Base-by-base conservation (phyloP, 345 rosid genomes). In the Mangifera indica region DNA sequence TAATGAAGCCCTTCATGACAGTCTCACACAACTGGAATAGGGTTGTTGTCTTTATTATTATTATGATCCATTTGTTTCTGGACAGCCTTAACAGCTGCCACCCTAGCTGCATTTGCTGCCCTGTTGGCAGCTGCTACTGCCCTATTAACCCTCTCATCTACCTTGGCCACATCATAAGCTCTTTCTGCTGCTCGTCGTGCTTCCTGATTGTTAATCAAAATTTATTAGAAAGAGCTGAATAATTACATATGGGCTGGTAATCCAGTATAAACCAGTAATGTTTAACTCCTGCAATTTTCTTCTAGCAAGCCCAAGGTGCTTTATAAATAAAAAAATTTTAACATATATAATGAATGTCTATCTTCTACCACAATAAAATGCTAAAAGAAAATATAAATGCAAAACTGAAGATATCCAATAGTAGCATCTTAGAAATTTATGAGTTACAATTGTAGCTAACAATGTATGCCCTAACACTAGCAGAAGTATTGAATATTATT, bases 21-120 rank as follows among this genome's bases (percentile, higher is more conserved):
- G 10, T 46, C 8, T 37, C 64, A 87, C 84, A 82, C 82, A 10
- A 84, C 66, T 29, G 88, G 87, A 58, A 89, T 70, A 10, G 91
- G 85, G 70, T 84, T 79, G 76, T 73, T 79, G 56, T 87, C 96
- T 51, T 59, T 57, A 40, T 51, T 78, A 54, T 73, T 79, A 60
- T 29, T 29, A 29, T 73, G 89, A 72, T 82, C 87, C 78, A 89
- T 86, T 77, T 89, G 89, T 77, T 89, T 91, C 79, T 89, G 96
- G 25, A 83, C 93, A 44, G 98, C 97, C 87, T 85, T 88, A 72
- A 89, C 89, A 25, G 96, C 92, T 60, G 87, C 92, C 58, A 91
- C 89, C 81, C 97, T 85, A 71, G 93, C 97, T 75, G 96, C 89
- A 83, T 91, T 91, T 57, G 98, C 98, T 63, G 97, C 89, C 56